Evolutionary conservation across 2,329 filamentous ascomycete species (phyloP).

Genomic region (Nannizzia gypsea): DNA sequence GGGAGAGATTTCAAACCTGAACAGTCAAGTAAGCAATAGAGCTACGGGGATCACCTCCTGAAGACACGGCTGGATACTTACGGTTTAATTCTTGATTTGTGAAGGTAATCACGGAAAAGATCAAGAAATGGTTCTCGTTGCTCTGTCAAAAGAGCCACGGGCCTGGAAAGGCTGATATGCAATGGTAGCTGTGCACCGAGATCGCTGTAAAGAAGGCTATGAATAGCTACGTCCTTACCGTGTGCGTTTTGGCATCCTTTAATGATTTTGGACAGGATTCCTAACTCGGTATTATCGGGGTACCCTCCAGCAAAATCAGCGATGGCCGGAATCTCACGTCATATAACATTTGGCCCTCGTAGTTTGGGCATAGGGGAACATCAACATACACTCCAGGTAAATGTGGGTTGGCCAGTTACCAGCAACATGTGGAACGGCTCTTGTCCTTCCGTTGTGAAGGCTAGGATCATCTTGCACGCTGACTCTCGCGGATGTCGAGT

Average conservation of each 20-base stretch:
- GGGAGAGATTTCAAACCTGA: slow-evolving; percentile 41
- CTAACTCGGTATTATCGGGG: slow-evolving; percentile 28
- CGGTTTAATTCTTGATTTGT: slow-evolving; percentile 33
- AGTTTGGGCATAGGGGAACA: background rate
- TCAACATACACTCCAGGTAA: slow-evolving; percentile 77
- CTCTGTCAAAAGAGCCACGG: slow-evolving; percentile 61
- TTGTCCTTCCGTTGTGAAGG: slow-evolving; percentile 73
- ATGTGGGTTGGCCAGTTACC: slow-evolving; percentile 91
- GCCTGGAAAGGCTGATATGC: slow-evolving; percentile 81
- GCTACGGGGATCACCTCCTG: background rate
- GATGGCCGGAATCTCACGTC: background rate
- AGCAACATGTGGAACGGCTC: slow-evolving; percentile 68
- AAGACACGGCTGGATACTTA: slow-evolving; percentile 23
- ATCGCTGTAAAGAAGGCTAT: slow-evolving; percentile 63
- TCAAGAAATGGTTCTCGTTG: slow-evolving; percentile 58
- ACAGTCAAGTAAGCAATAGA: slow-evolving; percentile 6
- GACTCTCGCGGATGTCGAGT: slow-evolving; percentile 67
- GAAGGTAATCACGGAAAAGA: slow-evolving; percentile 38
- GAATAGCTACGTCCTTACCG: slow-evolving; percentile 38
- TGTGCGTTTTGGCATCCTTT: slow-evolving; percentile 24
- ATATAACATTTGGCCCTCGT: background rate
- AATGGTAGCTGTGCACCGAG: slow-evolving; percentile 67
- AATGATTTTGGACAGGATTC: slow-evolving; percentile 23
- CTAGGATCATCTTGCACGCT: slow-evolving; percentile 70
- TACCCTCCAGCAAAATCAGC: slow-evolving; percentile 26